A percentile compares a stretch with the other conserved stretches of the same genome.
phyloP scores from a whole-genome alignment of 768 basidiomycete species.

The Strobilomyces echinocephalus region DNA sequence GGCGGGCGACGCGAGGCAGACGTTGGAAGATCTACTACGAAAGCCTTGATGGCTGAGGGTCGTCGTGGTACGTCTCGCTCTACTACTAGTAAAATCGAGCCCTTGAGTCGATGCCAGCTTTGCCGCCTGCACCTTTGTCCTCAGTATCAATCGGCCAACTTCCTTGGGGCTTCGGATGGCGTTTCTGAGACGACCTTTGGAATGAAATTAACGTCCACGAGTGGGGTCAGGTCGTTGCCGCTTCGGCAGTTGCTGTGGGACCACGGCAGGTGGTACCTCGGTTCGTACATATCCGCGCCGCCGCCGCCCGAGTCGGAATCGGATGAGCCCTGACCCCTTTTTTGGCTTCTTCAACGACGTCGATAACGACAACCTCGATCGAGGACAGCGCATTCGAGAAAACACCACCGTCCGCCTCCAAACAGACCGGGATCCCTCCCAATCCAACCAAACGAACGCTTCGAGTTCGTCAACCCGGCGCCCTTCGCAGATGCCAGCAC shows the following conservation, averaged over 20 bases:
- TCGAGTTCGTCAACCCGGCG: conserved; percentile 28
- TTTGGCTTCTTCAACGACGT: conserved; percentile 29
- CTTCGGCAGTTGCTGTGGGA: conserved; percentile 52
- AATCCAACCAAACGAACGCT: conserved; percentile 18
- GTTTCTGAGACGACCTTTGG: no score
- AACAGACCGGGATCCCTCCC: conserved; percentile 17
- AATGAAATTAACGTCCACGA: no score
- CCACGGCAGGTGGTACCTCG: no score
- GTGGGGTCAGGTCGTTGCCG: conserved; percentile 64
- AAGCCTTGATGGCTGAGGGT: no score
- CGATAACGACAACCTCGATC: conserved; percentile 19
- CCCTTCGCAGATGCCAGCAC: conserved; percentile 21
- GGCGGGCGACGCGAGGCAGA: conserved; percentile 51
- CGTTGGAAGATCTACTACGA: conserved; percentile 45
- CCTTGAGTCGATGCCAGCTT: conserved; percentile 12
- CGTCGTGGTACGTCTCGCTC: no score
- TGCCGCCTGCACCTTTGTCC: conserved; percentile 56
- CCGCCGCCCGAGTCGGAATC: no score
- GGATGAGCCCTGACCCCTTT: no score
- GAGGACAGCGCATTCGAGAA: conserved; percentile 22
- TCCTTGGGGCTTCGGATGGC: conserved; percentile 7
- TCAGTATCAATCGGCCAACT: conserved; percentile 72
- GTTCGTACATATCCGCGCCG: no score
- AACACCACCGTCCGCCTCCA: conserved; percentile 3
- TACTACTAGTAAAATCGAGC: conserved; percentile 1